Percentiles rank a stretch among this genome's conserved stretches.
Conservation (phyloP, 768 basidiomycete species). For the Clitopilus hobsonii region DNA sequence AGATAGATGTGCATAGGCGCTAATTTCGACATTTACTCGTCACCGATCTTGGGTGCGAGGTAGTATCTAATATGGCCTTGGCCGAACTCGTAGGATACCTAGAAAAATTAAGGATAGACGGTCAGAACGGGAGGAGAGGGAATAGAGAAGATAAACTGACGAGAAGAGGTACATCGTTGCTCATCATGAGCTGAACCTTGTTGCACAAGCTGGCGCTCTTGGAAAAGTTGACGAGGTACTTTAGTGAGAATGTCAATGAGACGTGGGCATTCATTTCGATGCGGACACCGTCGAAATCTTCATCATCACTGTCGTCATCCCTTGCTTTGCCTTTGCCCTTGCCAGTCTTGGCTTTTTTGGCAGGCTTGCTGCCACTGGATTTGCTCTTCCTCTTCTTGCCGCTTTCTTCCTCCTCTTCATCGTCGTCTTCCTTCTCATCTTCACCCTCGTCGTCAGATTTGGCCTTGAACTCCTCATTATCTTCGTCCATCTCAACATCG, state of each 20-base stretch:
- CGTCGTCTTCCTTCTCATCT: conserved; percentile 41
- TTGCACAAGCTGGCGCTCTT: conserved; percentile 76
- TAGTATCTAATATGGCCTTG: conserved; percentile 91
- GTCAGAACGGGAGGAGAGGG: not conserved
- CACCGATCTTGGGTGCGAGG: conserved; percentile 93
- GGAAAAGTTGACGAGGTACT: conserved; percentile 95
- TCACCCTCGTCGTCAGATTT: conserved; percentile 44
- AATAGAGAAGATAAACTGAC: conserved; percentile 48
- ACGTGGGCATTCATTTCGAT: conserved; percentile 92
- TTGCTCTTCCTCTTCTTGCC: conserved; percentile 76
- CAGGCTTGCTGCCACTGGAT: conserved; percentile 25
- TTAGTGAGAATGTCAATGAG: conserved; percentile 89
- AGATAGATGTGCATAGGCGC: not conserved
- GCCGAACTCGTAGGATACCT: conserved; percentile 89
- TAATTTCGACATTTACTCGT: conserved; percentile 50
- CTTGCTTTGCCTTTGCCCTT: conserved; percentile 59
- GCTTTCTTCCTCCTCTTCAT: conserved; percentile 41
- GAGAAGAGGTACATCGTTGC: conserved; percentile 86
- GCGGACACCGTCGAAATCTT: conserved; percentile 48
- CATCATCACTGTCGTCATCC: conserved; percentile 43
- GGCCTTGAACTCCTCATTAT: conserved; percentile 38
- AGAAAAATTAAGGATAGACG: not conserved
- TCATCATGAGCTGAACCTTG: conserved; percentile 82
- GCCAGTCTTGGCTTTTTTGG: conserved; percentile 41
- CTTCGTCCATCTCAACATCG: conserved; percentile 38